Evolutionary conservation across 176 grass and related monocot species (phyloP).

Genomic region (Aegilops umbellulata): DNA sequence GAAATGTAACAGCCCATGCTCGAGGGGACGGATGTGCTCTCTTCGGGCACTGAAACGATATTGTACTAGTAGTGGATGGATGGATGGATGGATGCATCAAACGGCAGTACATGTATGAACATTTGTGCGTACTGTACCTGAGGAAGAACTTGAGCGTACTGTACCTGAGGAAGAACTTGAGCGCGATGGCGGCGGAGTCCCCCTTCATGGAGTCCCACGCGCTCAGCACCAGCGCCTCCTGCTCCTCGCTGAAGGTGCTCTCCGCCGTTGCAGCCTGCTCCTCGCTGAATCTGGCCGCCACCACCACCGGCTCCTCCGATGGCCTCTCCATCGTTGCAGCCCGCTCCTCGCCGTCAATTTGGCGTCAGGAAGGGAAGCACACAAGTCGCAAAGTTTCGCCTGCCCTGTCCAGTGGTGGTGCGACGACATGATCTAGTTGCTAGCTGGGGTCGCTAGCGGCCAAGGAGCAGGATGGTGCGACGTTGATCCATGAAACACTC

Average conservation of each 20-base stretch:
- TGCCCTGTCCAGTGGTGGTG: neutral
- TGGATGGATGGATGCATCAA: no score
- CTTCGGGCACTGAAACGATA: no score
- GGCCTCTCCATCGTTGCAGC: neutral
- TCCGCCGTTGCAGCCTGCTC: neutral
- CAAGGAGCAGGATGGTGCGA: neutral
- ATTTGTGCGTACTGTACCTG: slow-evolving; percentile 9
- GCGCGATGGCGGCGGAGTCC: slow-evolving; percentile 29
- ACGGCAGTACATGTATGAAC: no score
- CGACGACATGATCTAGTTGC: neutral
- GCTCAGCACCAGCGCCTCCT: slow-evolving; percentile 42
- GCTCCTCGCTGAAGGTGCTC: slow-evolving; percentile 32
- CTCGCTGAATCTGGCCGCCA: slow-evolving; percentile 1
- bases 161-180: slow-evolving; percentile 56
- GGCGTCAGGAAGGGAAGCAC: neutral
- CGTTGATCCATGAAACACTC: neutral
- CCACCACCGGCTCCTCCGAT: no score
- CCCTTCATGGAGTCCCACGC: slow-evolving; percentile 53
- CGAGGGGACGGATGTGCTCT: no score
- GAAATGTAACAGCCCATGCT: no score
- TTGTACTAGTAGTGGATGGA: no score
- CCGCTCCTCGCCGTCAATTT: neutral
- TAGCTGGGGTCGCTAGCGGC: neutral
- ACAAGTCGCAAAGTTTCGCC: neutral
- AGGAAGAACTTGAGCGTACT: slow-evolving; percentile 45